Evolutionary conservation across 2,329 filamentous ascomycete genomes (phyloP).

Genomic region (Aspergillus sp.): DNA sequence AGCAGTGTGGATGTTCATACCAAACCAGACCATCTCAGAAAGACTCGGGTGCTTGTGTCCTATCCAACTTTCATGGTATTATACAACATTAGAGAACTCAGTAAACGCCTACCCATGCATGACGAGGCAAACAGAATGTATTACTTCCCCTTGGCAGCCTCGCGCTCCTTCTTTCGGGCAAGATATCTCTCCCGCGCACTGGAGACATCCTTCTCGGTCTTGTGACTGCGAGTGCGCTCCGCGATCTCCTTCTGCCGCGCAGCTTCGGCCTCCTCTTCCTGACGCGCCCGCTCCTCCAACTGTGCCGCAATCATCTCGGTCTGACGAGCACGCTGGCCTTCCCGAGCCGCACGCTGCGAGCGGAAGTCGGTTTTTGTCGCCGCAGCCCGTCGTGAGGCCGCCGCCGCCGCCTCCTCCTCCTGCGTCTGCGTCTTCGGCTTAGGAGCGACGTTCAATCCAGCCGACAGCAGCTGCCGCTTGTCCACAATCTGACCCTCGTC

Average conservation of each 20-base stretch:
- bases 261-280: constrained; percentile 58
- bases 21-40: no score
- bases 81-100: no score
- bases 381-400: constrained; percentile 17
- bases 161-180: constrained; percentile 56
- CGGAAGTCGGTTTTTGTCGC: constrained; percentile 21
- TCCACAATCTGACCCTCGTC: constrained; percentile 66
- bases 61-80: no score
- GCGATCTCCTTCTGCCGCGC: constrained; percentile 54
- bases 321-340: constrained; percentile 53
- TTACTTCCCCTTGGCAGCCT: constrained; percentile 28
- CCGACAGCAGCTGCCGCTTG: constrained; percentile 61
- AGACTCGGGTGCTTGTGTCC: no score
- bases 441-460: constrained; percentile 60
- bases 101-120: no score
- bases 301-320: constrained; percentile 61
- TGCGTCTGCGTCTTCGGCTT: constrained; percentile 47
- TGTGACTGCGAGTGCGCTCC: constrained; percentile 57
- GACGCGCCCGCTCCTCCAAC: constrained; percentile 55
- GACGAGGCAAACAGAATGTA: not conserved
- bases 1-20: no score
- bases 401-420: constrained; percentile 15
- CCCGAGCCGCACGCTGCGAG: constrained; percentile 37
- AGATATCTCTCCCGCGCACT: constrained; percentile 63
- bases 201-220: constrained; percentile 57